These are phyloP conservation scores for Trichoderma sp. DNA, from an alignment of 2,329 filamentous ascomycete species.

Conservation along the genomic window DNA sequence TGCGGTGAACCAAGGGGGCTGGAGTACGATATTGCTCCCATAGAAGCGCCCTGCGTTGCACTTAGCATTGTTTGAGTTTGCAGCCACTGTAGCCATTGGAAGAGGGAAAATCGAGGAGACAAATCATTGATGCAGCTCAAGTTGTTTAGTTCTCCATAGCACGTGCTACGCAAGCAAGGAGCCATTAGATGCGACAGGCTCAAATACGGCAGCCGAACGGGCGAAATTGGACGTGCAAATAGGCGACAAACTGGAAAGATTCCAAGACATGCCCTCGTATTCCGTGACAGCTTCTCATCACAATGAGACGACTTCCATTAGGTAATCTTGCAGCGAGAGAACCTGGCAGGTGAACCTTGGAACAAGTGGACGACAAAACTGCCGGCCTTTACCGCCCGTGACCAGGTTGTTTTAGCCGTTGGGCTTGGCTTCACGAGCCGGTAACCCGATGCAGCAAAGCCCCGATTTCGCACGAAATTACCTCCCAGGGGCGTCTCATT, in stretches of 20 bases:
- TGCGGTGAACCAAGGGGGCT: neutral
- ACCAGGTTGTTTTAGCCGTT: constrained; percentile 3
- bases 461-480: constrained; percentile 14
- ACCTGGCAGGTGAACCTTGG: neutral
- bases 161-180: neutral
- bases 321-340: neutral
- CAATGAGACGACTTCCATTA: neutral
- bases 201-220: neutral
- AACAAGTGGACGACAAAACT: neutral
- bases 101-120: neutral
- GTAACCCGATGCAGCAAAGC: constrained; percentile 11
- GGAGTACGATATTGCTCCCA: neutral
- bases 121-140: neutral
- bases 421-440: constrained; percentile 6
- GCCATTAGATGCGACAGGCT: neutral
- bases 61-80: neutral
- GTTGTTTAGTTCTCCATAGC: neutral
- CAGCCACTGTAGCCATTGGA: neutral
- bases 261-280: neutral
- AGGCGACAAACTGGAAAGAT: neutral
- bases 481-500: constrained; percentile 12
- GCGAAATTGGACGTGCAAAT: neutral
- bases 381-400: constrained; percentile 2
- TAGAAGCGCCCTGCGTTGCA: neutral
- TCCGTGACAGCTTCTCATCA: neutral